Conservation (phyloP, 202 grass and related monocot species). For the Schoenoplectus triqueter region DNA sequence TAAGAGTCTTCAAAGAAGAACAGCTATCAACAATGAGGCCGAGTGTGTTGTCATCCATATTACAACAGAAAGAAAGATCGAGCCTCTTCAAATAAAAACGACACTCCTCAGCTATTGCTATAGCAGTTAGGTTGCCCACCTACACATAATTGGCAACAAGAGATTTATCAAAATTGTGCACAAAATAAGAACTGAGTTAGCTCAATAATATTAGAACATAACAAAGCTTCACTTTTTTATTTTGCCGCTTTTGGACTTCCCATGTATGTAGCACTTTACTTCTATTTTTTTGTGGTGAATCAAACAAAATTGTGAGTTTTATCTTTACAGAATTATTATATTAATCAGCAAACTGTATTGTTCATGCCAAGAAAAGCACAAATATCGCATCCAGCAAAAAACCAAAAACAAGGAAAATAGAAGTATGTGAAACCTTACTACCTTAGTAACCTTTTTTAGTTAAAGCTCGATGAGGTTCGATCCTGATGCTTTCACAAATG, state of each 20-base stretch:
- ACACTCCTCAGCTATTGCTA: conserved; percentile 58
- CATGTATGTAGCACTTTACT: neutral
- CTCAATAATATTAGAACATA: neutral
- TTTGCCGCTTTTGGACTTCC: conserved; percentile 2
- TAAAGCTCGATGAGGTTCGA: conserved; percentile 68
- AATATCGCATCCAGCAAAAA: neutral
- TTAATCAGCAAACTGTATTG: neutral
- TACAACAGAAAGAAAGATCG: conserved; percentile 88
- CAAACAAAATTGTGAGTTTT: too few species aligned
- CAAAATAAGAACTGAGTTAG: neutral
- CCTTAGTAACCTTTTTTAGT: conserved; percentile 81
- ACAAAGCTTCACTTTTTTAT: neutral
- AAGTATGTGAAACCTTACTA: conserved; percentile 40
- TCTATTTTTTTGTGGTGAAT: neutral
- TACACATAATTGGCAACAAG: conserved; percentile 34
- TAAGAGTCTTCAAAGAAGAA: conserved; percentile 64
- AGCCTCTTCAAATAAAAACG: conserved; percentile 49
- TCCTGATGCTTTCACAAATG: conserved; percentile 82
- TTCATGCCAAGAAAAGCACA: conserved; percentile 12
- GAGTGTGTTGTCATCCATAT: conserved; percentile 76
- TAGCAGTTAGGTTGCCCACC: conserved; percentile 73
- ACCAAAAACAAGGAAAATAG: neutral
- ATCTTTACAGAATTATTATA: neutral
- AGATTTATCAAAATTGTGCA: neutral
- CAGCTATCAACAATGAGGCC: conserved; percentile 82